Evolutionary conservation across 208 protist species (phyloP).

Genomic region (Wallacemonas rigidus): DNA sequence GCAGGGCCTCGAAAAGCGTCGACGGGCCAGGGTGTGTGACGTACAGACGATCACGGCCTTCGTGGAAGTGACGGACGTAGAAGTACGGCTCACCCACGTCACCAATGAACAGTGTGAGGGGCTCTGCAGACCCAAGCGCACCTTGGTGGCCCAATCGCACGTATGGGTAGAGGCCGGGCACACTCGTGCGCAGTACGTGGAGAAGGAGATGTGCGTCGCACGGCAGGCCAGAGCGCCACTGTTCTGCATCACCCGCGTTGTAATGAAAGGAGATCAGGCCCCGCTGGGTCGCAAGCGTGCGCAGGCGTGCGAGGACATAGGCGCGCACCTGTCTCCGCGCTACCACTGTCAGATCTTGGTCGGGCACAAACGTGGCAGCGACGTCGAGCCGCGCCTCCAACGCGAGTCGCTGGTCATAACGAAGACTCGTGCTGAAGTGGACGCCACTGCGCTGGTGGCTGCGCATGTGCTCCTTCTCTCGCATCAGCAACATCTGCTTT

Average conservation of each 20-base stretch:
- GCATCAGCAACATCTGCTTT: conserved; percentile 8
- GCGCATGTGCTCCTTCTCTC: conserved; percentile 15
- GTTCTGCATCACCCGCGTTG: conserved; percentile 44
- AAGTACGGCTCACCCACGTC: conserved; percentile 85
- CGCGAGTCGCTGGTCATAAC: conserved; percentile 66
- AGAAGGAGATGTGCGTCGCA: conserved; percentile 78
- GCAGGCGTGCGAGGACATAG: conserved; percentile 67
- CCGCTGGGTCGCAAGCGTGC: conserved; percentile 46
- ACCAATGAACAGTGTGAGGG: conserved; percentile 62
- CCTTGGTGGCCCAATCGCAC: conserved; percentile 65
- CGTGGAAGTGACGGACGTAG: conserved; percentile 61
- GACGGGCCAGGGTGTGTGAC: conserved; percentile 48
- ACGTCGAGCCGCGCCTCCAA: conserved; percentile 68
- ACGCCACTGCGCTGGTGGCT: conserved; percentile 39
- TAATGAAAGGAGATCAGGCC: conserved; percentile 50
- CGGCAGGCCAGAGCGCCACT: conserved; percentile 57
- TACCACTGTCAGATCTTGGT: background rate
- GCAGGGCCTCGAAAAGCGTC: conserved; percentile 76
- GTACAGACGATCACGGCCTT: conserved; percentile 34
- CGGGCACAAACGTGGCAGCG: conserved; percentile 1
- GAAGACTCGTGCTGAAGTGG: conserved; percentile 48
- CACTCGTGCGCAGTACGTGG: conserved; percentile 70
- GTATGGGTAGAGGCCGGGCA: conserved; percentile 58
- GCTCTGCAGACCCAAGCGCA: conserved; percentile 29
- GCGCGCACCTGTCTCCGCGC: background rate